Conservation (phyloP, 225 moss, liverwort and hornwort genomes). For the Sphagnum tenellum region DNA sequence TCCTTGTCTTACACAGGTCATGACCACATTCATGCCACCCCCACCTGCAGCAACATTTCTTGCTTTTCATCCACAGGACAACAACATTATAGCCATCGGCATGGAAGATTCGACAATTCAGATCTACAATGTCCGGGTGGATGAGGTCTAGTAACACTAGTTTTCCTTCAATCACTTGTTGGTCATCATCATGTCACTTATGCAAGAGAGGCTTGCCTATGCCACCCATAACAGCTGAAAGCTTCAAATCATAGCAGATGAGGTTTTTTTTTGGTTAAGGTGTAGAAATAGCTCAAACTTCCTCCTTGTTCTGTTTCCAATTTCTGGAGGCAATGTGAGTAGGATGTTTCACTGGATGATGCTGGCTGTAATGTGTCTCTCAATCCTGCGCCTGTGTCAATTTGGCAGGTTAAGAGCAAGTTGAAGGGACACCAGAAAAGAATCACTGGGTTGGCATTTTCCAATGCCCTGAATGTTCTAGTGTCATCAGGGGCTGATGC, state of each 20-base stretch:
- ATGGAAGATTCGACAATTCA: constrained; percentile 90
- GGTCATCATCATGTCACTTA: too few relatives aligned
- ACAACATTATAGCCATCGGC: constrained; percentile 86
- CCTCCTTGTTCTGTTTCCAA: too few relatives aligned
- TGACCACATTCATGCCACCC: constrained; percentile 85
- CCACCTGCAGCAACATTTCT: constrained; percentile 85
- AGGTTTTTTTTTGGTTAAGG: too few relatives aligned
- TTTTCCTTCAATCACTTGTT: too few relatives aligned
- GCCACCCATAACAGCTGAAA: too few relatives aligned
- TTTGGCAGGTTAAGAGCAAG: constrained; percentile 80
- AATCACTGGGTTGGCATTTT: constrained; percentile 84
- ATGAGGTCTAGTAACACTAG: constrained; percentile 33
- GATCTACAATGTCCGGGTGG: constrained; percentile 79
- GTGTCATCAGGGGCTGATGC: constrained; percentile 91
- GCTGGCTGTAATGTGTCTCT: too few relatives aligned
- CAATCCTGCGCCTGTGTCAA: too few relatives aligned
- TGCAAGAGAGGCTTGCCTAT: too few relatives aligned
- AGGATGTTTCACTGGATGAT: too few relatives aligned
- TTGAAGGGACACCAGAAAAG: constrained; percentile 78
- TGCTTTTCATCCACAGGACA: constrained; percentile 87
- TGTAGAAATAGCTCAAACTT: too few relatives aligned
- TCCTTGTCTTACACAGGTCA: constrained; percentile 35
- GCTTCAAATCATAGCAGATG: too few relatives aligned
- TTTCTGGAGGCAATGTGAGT: too few relatives aligned
- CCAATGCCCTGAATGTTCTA: constrained; percentile 65